Base-by-base conservation (phyloP, 2,329 filamentous ascomycete genomes). In the Setomelanomma holmii region DNA sequence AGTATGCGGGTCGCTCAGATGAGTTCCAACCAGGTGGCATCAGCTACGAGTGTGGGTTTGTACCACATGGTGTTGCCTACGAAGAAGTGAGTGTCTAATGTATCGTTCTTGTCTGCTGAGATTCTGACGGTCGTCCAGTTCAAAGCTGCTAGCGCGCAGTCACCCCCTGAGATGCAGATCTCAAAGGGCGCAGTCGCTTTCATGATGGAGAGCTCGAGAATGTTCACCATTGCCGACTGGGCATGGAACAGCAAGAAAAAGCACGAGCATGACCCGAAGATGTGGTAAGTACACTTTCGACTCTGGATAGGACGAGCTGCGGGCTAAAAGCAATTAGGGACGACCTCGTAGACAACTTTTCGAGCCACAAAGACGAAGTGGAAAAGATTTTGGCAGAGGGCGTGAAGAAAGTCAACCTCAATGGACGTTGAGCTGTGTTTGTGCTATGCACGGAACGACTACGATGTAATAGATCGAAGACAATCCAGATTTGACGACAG, bases 31-130 rank as follows among this genome's bases (percentile, higher is more conserved):
- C 85, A 24, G 85, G 82, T 4, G 84, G 85, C 14, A 83, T 85
- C 1, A 84, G 80, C 68, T 72, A 87, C 73, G 88, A 91, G 69
- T 90, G 89, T 64, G 61, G 87, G 14, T 90, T 90, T 84, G 87
- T 85, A 58, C 87, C 86, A 0, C 88, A 88, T 69, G 85, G 85
- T 20, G 76, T 76, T 45, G 83, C 84, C 0, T 84, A 84, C 55
- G 80, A 84, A 62, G 77, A 82, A 45, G 54, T 58, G 34, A 24
- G 50, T n/a, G n/a, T n/a, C n/a, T n/a, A n/a, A n/a, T n/a, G n/a
- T n/a, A n/a, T n/a, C n/a, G n/a, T n/a, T n/a, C n/a, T n/a, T n/a
- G n/a, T n/a, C n/a, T n/a, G n/a, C n/a, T n/a, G n/a, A n/a, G n/a
- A n/a, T n/a, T 10, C 27, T 53, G 17, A 57, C 21, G 16, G 2